Base-by-base conservation (phyloP, 345 rosid genomes). In the Turnera subulata region DNA sequence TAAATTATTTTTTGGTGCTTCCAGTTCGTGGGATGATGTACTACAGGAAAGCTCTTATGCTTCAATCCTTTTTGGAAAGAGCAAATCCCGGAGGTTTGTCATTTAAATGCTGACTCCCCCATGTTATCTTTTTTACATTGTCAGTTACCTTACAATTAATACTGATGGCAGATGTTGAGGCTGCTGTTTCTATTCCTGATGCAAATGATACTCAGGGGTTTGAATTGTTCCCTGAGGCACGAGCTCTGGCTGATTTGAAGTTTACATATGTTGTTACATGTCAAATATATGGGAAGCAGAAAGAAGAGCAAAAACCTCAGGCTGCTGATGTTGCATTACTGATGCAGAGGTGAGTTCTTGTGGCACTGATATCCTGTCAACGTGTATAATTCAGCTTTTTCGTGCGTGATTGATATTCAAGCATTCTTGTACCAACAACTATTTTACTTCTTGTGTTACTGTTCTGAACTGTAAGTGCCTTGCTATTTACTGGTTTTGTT, bases 11-110 rank as follows among this genome's bases (percentile, higher is more conserved):
- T 38, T 57, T 70, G 67, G 16, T 46, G 50, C 63, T 45, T 78
- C 63, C 84, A 92, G 98, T 92, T 73, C 98, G 98, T 54, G 98
- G 98, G 57, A 92, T 92, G 98, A 92, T 92, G 98, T 92, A 92
- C 80, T 92, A 92, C 50, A 86, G 98, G 73, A 92, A 89, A 68
- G 97, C 98, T 52, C 80, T 92, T 55, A 86, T 92, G 96, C 98
- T 92, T 75, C 98, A 86, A 57, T 66, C 83, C 42, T 85, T 83
- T 76, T 71, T 92, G 76, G 98, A 92, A 69, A 83, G 89, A 75
- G 68, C 56, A 61, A 65, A 68, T 51, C 61, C 74, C 54, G 82
- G 85, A 80, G 98, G 98, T 92, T 57, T 29, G 85, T 40, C 54
- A 15, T 66, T 50, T 29, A 54, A n/a, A 17, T 61, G 17, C 1